Conservation (phyloP, 257 asterid genomes). For the Linderniella brevidens region DNA sequence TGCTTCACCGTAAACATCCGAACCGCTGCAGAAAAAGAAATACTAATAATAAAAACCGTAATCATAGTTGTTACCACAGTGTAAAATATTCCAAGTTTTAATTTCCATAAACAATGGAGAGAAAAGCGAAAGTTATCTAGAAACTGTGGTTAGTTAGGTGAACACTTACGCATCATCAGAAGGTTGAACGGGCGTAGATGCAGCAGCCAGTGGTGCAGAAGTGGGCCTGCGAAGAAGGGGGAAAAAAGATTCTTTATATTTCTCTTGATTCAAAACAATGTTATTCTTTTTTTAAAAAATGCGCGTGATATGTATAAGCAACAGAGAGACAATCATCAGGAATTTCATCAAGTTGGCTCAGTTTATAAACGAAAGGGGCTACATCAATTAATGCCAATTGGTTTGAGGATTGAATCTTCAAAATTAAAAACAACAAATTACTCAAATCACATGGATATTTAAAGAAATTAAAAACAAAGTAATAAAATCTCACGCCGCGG, state of each 20-base stretch:
- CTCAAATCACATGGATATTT: neutral
- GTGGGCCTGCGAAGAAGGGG: conserved; percentile 14
- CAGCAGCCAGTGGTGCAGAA: conserved; percentile 10
- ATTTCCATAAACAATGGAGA: neutral
- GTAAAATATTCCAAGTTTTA: too few species aligned
- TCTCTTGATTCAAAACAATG: neutral
- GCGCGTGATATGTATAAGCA: too few species aligned
- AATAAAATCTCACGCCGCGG: conserved; percentile 22
- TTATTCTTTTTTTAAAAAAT: neutral
- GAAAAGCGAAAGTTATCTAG: neutral
- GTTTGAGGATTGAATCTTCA: too few species aligned
- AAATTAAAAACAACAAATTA: neutral
- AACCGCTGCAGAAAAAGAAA: conserved; percentile 19
- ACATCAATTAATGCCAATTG: too few species aligned
- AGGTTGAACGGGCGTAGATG: conserved; percentile 17
- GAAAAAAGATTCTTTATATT: too few species aligned
- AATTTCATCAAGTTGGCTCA: neutral
- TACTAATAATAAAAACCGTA: neutral
- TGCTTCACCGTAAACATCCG: conserved; percentile 54
- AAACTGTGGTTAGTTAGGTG: neutral
- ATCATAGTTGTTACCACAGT: too few species aligned
- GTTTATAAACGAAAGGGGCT: neutral
- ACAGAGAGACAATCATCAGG: too few species aligned
- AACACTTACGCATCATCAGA: conserved; percentile 23
- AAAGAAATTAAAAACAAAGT: conserved; percentile 3